These are phyloP conservation scores for Vitis riparia DNA, from an alignment of 164 flowering plant genomes.

Conservation along the genomic window DNA sequence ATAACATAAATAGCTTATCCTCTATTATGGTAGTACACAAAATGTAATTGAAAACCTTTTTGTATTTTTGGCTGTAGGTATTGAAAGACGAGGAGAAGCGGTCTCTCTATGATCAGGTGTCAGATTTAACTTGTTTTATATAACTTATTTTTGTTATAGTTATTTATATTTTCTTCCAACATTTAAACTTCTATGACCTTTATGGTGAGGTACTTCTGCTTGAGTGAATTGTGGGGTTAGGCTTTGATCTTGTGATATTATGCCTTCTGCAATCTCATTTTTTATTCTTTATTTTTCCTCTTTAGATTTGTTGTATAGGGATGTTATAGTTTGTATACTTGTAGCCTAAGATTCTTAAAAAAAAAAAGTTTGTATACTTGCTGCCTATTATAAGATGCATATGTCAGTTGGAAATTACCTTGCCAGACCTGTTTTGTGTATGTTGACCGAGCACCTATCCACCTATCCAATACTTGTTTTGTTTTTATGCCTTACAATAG, in stretches of 20 bases:
- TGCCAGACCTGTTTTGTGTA: too few species aligned
- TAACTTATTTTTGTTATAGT: too few species aligned
- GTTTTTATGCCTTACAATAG: too few species aligned
- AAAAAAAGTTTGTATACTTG: too few species aligned
- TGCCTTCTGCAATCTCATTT: neutral
- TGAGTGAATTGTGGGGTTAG: neutral
- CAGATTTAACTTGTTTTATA: neutral
- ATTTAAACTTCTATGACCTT: too few species aligned
- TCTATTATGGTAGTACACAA: neutral
- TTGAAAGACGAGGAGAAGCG: constrained; percentile 90
- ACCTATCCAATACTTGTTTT: too few species aligned
- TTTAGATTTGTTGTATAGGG: too few species aligned
- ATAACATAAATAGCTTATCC: neutral
- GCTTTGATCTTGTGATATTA: neutral
- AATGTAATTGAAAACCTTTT: neutral
- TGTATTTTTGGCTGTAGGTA: constrained; percentile 45
- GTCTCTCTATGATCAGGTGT: constrained; percentile 80
- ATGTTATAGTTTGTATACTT: neutral
- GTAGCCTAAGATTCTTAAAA: too few species aligned
- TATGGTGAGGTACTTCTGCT: neutral
- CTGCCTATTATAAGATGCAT: too few species aligned
- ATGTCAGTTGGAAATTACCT: too few species aligned
- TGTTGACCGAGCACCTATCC: too few species aligned
- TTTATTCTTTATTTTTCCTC: neutral
- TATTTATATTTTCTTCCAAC: too few species aligned